Evolutionary conservation across 1,284 basidiomycete genomes (phyloP).

Genomic region (Takashimella koratensis): DNA sequence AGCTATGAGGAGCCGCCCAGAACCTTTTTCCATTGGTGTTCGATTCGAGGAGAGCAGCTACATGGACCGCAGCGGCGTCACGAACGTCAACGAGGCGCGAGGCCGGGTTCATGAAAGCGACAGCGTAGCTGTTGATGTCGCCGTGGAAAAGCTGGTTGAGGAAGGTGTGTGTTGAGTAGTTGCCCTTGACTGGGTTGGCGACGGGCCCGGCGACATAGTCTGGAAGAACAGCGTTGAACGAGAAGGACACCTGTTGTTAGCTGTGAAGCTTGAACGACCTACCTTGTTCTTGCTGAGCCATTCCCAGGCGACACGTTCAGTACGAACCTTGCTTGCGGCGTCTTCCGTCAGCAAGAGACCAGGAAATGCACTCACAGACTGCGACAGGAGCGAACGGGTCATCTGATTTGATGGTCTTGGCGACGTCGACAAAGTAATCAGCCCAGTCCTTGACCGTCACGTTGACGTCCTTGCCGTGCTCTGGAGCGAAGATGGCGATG

Average conservation of each 20-base stretch:
- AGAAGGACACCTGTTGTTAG: neutral
- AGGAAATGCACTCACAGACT: neutral
- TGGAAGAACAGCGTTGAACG: conserved; percentile 4
- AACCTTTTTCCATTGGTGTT: neutral
- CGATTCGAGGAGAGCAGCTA: conserved; percentile 1
- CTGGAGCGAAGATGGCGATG: neutral
- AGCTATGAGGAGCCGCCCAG: neutral
- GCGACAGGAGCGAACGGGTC: neutral
- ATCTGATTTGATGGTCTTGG: neutral
- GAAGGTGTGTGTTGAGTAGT: neutral
- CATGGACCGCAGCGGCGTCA: conserved; percentile 2
- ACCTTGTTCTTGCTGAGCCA: neutral
- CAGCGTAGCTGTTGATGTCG: neutral
- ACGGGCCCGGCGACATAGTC: conserved; percentile 3
- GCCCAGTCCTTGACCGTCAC: conserved; percentile 1
- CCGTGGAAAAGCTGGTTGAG: conserved; percentile 2
- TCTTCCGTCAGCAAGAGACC: too few species aligned
- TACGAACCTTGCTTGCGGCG: neutral
- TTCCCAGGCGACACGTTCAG: neutral
- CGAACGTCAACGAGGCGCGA: conserved; percentile 5
- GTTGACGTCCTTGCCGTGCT: neutral
- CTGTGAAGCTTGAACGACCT: neutral
- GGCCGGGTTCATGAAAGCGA: neutral
- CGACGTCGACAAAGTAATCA: conserved; percentile 3
- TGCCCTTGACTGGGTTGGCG: conserved; percentile 3